phyloP scores from a whole-genome alignment of 1,139 yeast species.

The Sugiyamaella pinicola region DNA sequence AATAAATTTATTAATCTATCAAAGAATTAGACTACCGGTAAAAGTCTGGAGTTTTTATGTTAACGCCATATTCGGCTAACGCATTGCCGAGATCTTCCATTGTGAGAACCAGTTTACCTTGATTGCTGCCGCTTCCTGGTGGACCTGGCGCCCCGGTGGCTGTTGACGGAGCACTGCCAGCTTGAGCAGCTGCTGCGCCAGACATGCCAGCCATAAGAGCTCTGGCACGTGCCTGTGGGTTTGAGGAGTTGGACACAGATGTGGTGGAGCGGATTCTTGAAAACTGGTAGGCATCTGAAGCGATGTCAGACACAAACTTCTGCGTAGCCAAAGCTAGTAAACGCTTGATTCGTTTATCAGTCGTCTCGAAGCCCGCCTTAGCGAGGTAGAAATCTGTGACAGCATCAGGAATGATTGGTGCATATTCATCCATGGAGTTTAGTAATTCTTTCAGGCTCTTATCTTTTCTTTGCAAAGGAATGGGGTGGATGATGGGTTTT shows the following conservation, averaged over 20 bases:
- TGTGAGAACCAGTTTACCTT: constrained; percentile 77
- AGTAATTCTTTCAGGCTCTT: constrained; percentile 84
- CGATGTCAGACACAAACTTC: constrained; percentile 89
- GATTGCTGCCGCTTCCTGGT: constrained; percentile 49
- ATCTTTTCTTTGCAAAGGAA: constrained; percentile 81
- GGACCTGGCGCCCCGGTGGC: constrained; percentile 29
- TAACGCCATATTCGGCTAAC: constrained; percentile 87
- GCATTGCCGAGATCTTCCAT: constrained; percentile 91
- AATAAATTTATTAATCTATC: neutral
- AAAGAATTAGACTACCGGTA: constrained; percentile 61
- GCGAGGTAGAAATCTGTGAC: constrained; percentile 94
- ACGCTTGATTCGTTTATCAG: constrained; percentile 78
- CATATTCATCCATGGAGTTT: constrained; percentile 87
- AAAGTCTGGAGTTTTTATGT: constrained; percentile 88
- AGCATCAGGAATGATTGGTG: constrained; percentile 96
- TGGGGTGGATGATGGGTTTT: constrained; percentile 47
- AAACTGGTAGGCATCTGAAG: constrained; percentile 95
- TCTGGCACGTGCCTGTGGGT: constrained; percentile 85
- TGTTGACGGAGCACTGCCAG: constrained; percentile 23
- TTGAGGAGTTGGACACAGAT: constrained; percentile 78
- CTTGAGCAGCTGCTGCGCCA: constrained; percentile 22
- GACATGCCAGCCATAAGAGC: constrained; percentile 68
- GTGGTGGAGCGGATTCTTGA: constrained; percentile 84
- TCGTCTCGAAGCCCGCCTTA: constrained; percentile 83
- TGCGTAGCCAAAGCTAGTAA: constrained; percentile 93